Percentiles rank a stretch among this genome's conserved stretches.
Evolutionary conservation across 176 grass and related monocot genomes (phyloP).

Genomic region (maize (Zea mays)): DNA sequence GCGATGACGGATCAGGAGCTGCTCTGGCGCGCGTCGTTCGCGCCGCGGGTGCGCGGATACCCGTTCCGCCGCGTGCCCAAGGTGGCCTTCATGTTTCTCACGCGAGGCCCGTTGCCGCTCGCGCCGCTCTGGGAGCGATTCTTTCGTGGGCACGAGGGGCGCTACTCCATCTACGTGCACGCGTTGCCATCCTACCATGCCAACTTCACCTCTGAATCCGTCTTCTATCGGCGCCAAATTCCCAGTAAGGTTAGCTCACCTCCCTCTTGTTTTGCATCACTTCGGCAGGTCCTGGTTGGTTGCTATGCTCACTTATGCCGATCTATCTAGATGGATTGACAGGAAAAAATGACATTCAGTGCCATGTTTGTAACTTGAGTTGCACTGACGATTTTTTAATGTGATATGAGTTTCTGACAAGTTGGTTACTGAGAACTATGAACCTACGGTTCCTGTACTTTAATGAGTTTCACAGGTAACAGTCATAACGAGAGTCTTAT

Average conservation of each 20-base stretch:
- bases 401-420: conserved; percentile 27
- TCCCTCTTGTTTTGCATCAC: not conserved
- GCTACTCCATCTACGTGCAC: conserved; percentile 87
- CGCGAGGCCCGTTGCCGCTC: conserved; percentile 74
- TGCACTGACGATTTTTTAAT: conserved; percentile 1
- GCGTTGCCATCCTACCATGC: conserved; percentile 63
- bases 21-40: conserved; percentile 87
- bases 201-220: conserved; percentile 77
- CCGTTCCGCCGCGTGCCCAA: conserved; percentile 78
- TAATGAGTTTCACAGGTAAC: not conserved
- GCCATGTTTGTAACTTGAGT: not conserved
- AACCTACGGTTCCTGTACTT: conserved; percentile 6
- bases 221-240: conserved; percentile 72
- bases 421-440: not conserved
- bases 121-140: conserved; percentile 83
- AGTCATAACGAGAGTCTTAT: not conserved
- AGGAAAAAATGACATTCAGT: not conserved
- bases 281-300: not conserved
- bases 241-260: conserved; percentile 72
- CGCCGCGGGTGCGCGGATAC: conserved; percentile 55
- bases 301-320: not conserved
- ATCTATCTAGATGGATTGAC: conserved; percentile 5
- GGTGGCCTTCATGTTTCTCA: conserved; percentile 97
- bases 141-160: conserved; percentile 71
- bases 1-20: conserved; percentile 85